Conservation (phyloP, 2,329 filamentous ascomycete species). For the Myriosclerotinia scirpicola region DNA sequence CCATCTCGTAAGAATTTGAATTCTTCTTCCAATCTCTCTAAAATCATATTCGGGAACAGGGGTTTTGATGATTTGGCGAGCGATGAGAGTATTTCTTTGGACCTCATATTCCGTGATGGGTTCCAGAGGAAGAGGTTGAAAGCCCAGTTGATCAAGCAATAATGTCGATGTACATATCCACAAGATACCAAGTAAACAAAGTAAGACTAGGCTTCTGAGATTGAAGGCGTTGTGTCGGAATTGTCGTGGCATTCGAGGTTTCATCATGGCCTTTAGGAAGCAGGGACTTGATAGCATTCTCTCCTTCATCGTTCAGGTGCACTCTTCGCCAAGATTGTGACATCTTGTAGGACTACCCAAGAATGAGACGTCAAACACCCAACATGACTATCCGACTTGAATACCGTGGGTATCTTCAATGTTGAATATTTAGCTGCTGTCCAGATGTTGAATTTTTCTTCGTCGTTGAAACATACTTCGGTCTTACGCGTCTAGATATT, state of each 20-base stretch:
- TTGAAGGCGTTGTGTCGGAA: background rate
- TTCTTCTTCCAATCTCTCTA: background rate
- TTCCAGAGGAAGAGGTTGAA: background rate
- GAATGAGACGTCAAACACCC: background rate
- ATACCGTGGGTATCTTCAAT: too few relatives aligned
- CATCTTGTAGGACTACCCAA: background rate
- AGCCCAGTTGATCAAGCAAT: background rate
- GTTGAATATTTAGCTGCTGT: background rate
- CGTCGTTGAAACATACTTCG: background rate
- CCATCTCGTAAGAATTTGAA: background rate
- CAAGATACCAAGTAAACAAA: background rate
- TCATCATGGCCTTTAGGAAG: background rate
- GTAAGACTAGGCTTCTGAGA: background rate
- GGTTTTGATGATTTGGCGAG: background rate
- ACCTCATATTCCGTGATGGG: background rate
- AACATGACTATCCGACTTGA: background rate
- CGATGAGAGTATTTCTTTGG: background rate
- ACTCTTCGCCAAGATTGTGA: background rate
- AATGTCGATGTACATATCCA: background rate
- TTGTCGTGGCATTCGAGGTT: background rate
- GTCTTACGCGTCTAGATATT: background rate
- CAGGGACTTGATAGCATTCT: background rate
- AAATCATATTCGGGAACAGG: constrained; percentile 8
- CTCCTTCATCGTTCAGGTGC: background rate
- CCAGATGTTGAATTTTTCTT: background rate